phyloP scores from a whole-genome alignment of 2,329 filamentous ascomycete genomes.

The Botryosphaeria dothidea region DNA sequence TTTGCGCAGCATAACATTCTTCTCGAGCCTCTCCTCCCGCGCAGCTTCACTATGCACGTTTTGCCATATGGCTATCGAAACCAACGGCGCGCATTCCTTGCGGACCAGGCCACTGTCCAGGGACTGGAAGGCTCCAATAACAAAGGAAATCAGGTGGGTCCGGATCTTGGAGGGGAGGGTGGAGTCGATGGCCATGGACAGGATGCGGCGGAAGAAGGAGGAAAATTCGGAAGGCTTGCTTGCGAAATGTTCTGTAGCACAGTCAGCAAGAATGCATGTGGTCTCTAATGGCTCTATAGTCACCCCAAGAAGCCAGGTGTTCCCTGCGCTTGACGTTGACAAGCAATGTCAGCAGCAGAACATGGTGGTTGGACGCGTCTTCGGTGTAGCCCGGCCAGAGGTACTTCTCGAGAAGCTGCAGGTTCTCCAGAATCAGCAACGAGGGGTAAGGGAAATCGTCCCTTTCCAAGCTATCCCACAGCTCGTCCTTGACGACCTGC shows the following conservation, averaged over 20 bases:
- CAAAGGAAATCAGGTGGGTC: conserved; percentile 82
- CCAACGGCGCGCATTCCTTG: conserved; percentile 93
- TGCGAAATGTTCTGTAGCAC: conserved; percentile 64
- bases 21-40: conserved; percentile 72
- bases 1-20: conserved; percentile 75
- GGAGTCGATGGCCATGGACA: conserved; percentile 74
- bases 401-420: conserved; percentile 91
- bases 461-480: conserved; percentile 87
- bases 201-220: conserved; percentile 80
- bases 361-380: conserved; percentile 87
- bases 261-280: neutral
- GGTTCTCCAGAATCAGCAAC: conserved; percentile 79
- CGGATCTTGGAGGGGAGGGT: conserved; percentile 53
- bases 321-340: conserved; percentile 87
- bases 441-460: conserved; percentile 76
- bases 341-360: conserved; percentile 82
- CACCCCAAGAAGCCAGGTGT: conserved; percentile 76
- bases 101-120: conserved; percentile 85
- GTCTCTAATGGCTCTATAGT: neutral
- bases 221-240: conserved; percentile 81
- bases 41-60: conserved; percentile 78
- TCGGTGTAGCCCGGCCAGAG: conserved; percentile 93
- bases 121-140: conserved; percentile 91
- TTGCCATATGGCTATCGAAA: conserved; percentile 95
- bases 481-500: conserved; percentile 79